These are phyloP conservation scores for Umbelopsis ramanniana DNA, from an alignment of 192 early-diverging fungal genomes.

Conservation along the genomic window DNA sequence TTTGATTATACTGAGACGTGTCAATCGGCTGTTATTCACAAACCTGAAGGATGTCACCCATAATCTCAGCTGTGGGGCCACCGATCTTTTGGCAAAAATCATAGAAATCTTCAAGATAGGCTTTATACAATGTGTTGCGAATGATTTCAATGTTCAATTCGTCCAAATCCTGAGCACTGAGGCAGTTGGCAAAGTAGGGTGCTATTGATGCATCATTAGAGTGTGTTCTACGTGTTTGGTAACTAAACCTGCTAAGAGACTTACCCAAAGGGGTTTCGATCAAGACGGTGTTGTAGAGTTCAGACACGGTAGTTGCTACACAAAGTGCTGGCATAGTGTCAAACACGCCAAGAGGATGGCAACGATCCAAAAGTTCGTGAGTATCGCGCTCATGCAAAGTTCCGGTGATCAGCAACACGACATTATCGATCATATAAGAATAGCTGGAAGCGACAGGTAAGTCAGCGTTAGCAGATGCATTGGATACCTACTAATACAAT, in stretches of 20 bases:
- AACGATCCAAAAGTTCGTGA: constrained; percentile 93
- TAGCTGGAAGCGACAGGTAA: constrained; percentile 62
- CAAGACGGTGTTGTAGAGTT: constrained; percentile 95
- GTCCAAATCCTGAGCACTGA: constrained; percentile 96
- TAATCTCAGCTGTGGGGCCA: constrained; percentile 87
- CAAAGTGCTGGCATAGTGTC: constrained; percentile 98
- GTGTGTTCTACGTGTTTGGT: constrained; percentile 19
- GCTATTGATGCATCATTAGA: constrained; percentile 50
- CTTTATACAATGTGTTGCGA: constrained; percentile 98
- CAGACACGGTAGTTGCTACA: constrained; percentile 94
- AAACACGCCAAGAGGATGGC: constrained; percentile 98
- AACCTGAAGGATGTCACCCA: constrained; percentile 91
- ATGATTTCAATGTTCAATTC: constrained; percentile 99
- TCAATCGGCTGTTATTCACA: neutral
- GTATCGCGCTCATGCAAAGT: constrained; percentile 98
- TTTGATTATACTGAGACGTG: neutral
- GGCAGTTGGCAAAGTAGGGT: constrained; percentile 96
- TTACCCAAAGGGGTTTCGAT: constrained; percentile 94
- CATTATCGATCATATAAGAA: constrained; percentile 99
- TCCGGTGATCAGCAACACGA: constrained; percentile 96
- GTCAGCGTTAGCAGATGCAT: neutral
- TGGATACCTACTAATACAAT: neutral
- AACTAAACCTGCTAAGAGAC: neutral
- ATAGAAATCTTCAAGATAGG: constrained; percentile 99
- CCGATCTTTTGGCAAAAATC: constrained; percentile 82